A percentile compares a stretch with the other conserved stretches of the same genome.
phyloP scores from a whole-genome alignment of 2,329 filamentous ascomycete genomes.

The Lachnellula subtilissima region DNA sequence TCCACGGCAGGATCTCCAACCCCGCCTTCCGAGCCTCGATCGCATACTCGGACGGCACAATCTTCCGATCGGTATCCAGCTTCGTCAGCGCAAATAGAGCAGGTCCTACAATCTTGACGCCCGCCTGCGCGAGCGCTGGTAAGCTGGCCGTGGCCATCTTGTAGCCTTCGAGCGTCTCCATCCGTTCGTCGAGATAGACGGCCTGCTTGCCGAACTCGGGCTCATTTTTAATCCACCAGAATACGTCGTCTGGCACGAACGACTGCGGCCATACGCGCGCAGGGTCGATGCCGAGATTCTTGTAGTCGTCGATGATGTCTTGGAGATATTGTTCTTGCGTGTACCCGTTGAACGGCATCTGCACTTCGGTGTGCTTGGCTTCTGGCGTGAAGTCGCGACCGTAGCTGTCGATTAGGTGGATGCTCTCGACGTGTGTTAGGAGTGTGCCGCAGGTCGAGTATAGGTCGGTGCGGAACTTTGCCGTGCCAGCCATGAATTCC shows the following conservation, averaged over 20 bases:
- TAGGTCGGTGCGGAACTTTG: constrained; percentile 17
- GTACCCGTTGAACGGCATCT: constrained; percentile 12
- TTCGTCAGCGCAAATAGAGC: constrained; percentile 15
- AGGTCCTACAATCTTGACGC: constrained; percentile 18
- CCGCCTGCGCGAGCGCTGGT: constrained; percentile 5
- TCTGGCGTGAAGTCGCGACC: constrained; percentile 21
- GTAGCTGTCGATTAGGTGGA: constrained; percentile 18
- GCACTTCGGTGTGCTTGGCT: constrained; percentile 12
- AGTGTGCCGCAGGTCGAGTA: constrained; percentile 20
- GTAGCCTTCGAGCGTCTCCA: constrained; percentile 7
- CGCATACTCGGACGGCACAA: constrained; percentile 16
- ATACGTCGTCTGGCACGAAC: constrained; percentile 16
- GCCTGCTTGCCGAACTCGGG: constrained; percentile 17
- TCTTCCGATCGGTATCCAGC: constrained; percentile 10
- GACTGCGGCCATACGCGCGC: constrained; percentile 15
- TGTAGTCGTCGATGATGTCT: constrained; percentile 19
- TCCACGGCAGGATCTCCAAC: constrained; percentile 19
- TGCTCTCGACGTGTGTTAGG: constrained; percentile 16
- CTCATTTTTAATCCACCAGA: constrained; percentile 19
- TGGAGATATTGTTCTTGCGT: constrained; percentile 20
- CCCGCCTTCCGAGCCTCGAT: constrained; percentile 9
- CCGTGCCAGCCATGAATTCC: constrained; percentile 17
- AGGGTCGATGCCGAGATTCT: constrained; percentile 11
- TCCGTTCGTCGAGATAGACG: constrained; percentile 19
- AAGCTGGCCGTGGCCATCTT: constrained; percentile 7